Conservation (phyloP, 2,329 filamentous ascomycete species). For the Aspergillus texensis region DNA sequence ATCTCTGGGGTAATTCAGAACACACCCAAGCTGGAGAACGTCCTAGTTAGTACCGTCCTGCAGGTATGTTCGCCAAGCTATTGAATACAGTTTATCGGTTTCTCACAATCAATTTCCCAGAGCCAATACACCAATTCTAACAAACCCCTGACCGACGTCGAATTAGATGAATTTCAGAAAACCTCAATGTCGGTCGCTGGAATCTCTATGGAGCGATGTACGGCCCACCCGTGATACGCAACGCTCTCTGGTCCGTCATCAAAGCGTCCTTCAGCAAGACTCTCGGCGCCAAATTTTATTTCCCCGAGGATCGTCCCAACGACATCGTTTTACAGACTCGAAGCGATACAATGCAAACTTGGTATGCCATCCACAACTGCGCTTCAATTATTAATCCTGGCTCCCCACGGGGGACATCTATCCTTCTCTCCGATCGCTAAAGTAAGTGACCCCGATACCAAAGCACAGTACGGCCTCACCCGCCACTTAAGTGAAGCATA, state of each 20-base stretch:
- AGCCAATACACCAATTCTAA: constrained; percentile 22
- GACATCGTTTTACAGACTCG: constrained; percentile 34
- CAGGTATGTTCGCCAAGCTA: background rate
- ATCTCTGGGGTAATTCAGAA: constrained; percentile 48
- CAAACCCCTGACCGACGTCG: constrained; percentile 42
- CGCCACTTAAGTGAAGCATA: constrained; percentile 43
- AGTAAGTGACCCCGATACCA: constrained; percentile 52
- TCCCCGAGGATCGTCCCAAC: constrained; percentile 44
- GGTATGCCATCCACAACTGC: constrained; percentile 35
- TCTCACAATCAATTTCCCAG: background rate
- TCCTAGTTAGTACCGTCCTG: constrained; percentile 46
- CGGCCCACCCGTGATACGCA: constrained; percentile 35
- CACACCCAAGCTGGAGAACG: constrained; percentile 50
- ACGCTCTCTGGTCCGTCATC: constrained; percentile 42
- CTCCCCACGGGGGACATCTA: constrained; percentile 45
- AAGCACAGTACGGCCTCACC: constrained; percentile 48
- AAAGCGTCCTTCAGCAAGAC: constrained; percentile 48
- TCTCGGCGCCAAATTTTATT: constrained; percentile 47
- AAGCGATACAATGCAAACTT: constrained; percentile 22
- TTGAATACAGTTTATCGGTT: background rate
- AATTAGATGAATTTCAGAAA: constrained; percentile 46
- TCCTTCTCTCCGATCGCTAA: constrained; percentile 55
- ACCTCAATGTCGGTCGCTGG: constrained; percentile 52
- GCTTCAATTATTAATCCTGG: constrained; percentile 53
- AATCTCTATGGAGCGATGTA: constrained; percentile 55